These are phyloP conservation scores for Aspergillus oerlinghausenensis DNA, from an alignment of 2,329 filamentous ascomycete genomes.

Conservation along the genomic window DNA sequence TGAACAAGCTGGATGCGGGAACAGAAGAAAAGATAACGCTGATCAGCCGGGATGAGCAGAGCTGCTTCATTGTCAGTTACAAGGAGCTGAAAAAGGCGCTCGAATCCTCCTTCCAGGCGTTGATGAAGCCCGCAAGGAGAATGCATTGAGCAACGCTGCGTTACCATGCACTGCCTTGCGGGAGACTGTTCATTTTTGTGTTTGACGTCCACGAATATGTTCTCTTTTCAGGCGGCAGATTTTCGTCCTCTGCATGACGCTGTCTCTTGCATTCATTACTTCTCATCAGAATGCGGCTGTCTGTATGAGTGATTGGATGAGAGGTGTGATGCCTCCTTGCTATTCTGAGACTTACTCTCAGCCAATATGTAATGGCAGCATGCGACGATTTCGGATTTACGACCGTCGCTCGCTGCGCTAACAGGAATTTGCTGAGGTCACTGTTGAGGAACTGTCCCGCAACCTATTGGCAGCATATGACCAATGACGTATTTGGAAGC, in stretches of 20 bases:
- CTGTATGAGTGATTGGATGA: not conserved
- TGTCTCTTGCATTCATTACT: not conserved
- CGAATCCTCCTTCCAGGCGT: slow-evolving; percentile 58
- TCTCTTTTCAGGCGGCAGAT: not conserved
- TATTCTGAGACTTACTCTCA: not conserved
- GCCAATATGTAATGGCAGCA: not conserved
- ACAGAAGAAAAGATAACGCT: slow-evolving; percentile 80
- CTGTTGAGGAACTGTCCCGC: not conserved
- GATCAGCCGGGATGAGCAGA: slow-evolving; percentile 86
- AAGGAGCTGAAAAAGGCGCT: slow-evolving; percentile 72
- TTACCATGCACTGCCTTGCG: not conserved
- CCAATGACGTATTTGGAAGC: slow-evolving; percentile 4
- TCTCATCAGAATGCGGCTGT: not conserved
- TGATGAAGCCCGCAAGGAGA: slow-evolving; percentile 43
- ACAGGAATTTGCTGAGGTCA: not conserved
- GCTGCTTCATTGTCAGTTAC: slow-evolving; percentile 81
- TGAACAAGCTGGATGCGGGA: slow-evolving; percentile 92
- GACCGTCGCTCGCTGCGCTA: not conserved
- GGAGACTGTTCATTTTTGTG: slow-evolving; percentile 1
- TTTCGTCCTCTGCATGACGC: too few species aligned
- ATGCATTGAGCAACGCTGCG: slow-evolving; percentile 22
- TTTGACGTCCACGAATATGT: slow-evolving; percentile 1
- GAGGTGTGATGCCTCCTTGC: not conserved
- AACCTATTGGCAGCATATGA: not conserved
- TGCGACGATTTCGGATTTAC: not conserved